A percentile compares a stretch with the other conserved stretches of the same genome.
These are phyloP conservation scores for Kodamaea fungicola DNA, from an alignment of 1,139 yeast genomes.

Conservation along the genomic window DNA sequence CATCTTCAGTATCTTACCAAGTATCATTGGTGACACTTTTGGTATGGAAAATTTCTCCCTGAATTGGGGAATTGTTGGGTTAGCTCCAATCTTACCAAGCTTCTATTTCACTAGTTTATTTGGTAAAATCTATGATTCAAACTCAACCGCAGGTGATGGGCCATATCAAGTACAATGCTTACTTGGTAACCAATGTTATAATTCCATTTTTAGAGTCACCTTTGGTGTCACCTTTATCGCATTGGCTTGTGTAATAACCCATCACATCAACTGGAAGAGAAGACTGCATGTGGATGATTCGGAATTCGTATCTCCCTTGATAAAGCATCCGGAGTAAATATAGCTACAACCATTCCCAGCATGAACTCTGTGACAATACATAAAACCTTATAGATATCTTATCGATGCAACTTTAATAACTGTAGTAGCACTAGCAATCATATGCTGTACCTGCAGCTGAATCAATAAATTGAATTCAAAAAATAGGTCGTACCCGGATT, in stretches of 20 bases:
- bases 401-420: background rate
- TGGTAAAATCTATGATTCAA: constrained; percentile 50
- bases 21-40: constrained; percentile 55
- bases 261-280: constrained; percentile 4
- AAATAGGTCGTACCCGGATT: constrained; percentile 81
- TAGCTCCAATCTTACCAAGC: constrained; percentile 54
- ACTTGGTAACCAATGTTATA: constrained; percentile 43
- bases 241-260: constrained; percentile 8
- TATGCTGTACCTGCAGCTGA: background rate
- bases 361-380: background rate
- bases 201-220: constrained; percentile 37
- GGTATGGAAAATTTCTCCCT: constrained; percentile 53
- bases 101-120: constrained; percentile 48
- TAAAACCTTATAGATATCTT: background rate
- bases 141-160: constrained; percentile 18
- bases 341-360: background rate
- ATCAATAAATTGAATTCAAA: background rate
- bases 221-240: constrained; percentile 13
- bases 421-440: background rate
- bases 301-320: constrained; percentile 1
- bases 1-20: constrained; percentile 54
- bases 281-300: background rate
- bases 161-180: constrained; percentile 22
- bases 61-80: constrained; percentile 56
- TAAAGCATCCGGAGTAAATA: background rate